These are phyloP conservation scores for Herpetomonas samuelpessoai DNA, from an alignment of 208 protist species.

Conservation along the genomic window DNA sequence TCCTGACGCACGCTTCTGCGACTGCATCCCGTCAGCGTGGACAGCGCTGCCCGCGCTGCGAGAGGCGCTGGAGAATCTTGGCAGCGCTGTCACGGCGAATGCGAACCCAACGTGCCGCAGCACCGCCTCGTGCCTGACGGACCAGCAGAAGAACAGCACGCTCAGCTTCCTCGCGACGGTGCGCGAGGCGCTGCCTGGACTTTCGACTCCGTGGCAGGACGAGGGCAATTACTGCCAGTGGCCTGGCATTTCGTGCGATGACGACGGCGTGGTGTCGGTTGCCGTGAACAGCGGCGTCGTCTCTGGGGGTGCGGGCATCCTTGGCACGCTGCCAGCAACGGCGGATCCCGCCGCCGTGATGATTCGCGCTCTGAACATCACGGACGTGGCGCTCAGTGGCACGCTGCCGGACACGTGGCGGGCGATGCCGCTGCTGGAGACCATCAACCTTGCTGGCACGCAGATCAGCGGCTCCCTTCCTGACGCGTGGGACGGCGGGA, in stretches of 20 bases:
- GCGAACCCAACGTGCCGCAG: not conserved
- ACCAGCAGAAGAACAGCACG: not conserved
- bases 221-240: not conserved
- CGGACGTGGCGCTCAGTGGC: not conserved
- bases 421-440: not conserved
- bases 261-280: not conserved
- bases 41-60: not conserved
- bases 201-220: not conserved
- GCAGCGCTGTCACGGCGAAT: not conserved
- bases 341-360: not conserved
- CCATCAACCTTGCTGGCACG: not conserved
- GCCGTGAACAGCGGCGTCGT: not conserved
- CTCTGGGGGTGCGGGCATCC: no score
- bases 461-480: not conserved
- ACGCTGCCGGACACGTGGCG: not conserved
- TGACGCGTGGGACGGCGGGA: not conserved
- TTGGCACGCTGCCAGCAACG: not conserved
- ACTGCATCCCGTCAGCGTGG: not conserved
- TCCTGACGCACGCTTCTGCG: not conserved
- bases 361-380: not conserved
- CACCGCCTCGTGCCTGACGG: not conserved
- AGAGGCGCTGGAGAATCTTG: not conserved
- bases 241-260: not conserved
- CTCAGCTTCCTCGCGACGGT: not conserved
- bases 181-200: not conserved